Base-by-base conservation (phyloP, 768 basidiomycete species). In the Leccinellum albellum region DNA sequence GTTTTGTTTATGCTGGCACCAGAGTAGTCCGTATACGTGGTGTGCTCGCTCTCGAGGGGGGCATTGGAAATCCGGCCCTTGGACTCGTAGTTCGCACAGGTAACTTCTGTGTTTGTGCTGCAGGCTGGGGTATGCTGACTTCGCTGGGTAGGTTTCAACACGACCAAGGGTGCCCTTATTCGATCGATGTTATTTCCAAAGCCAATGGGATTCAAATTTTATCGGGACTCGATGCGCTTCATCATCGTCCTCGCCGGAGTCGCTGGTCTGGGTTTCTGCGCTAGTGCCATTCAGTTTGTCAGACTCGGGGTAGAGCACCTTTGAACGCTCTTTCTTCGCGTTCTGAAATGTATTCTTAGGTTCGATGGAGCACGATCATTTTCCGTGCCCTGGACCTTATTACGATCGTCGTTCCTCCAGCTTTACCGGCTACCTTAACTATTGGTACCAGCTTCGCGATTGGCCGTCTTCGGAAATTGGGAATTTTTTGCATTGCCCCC, bases 151-250 rank as follows among this genome's bases (percentile, higher is more conserved):
- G 89, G 91, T 1, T 98, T 98, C 75, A 93, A 91, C 70, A 99
- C 97, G 2, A 99, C 97, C 6, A 98, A 98, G 74, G 97, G 97
- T 17, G 90, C 96, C 1, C 77, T 99, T 23, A 85, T 98, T 23
- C 82, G 97, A 23, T 98, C 96, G 0, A 99, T 99, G 96, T 78
- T 99, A 15, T 99, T 95, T 76, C 97, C 97, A 0, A 98, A 97
- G 68, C 95, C 96, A 0, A 94, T 97, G 60, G 96, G 94, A 0
- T 99, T 99, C 84, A 97, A 97, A 71, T 98, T 99, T 75, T 98
- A 98, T 74, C 86, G 88, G 31, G 92, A 94, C 72, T 92, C 91
- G 1, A 85, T 91, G 29, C 78, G 88, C 59, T 99, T 99, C 72
- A 97, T 98, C 53, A 81, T 83, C 21, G 94, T 99, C 6, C 81